Conservation (phyloP, 768 basidiomycete species). For the Psilocybe subaeruginosa region DNA sequence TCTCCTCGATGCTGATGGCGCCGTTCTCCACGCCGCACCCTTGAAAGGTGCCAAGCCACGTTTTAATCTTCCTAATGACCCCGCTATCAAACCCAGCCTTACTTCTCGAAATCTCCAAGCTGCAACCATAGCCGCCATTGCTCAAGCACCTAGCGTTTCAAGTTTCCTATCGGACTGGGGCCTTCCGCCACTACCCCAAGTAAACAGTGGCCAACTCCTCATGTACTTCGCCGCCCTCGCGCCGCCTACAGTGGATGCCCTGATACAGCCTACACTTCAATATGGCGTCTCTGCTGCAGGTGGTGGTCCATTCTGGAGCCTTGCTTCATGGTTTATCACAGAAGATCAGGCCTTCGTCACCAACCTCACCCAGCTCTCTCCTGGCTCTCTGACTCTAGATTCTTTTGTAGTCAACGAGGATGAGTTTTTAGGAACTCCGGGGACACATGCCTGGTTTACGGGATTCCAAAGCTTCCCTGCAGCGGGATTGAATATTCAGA, state of each 20-base stretch:
- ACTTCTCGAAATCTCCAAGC: neutral
- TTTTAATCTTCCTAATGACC: neutral
- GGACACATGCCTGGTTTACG: neutral
- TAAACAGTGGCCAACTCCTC: neutral
- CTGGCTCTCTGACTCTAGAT: neutral
- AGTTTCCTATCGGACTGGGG: neutral
- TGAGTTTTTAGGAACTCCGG: neutral
- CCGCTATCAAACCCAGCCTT: neutral
- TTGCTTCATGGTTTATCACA: conserved; percentile 1
- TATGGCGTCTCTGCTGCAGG: neutral
- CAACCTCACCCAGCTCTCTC: neutral
- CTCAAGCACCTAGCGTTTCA: neutral
- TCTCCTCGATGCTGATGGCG: conserved; percentile 5
- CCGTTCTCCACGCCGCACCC: conserved; percentile 1
- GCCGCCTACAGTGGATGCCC: neutral
- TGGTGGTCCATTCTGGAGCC: conserved; percentile 3
- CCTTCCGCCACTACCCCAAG: conserved; percentile 2
- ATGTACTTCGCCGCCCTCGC: neutral
- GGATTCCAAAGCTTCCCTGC: neutral
- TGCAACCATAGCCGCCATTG: neutral
- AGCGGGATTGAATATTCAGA: neutral
- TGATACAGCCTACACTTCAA: conserved; percentile 1
- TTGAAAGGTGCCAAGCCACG: neutral
- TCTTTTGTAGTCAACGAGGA: conserved; percentile 5
- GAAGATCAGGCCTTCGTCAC: neutral